Evolutionary conservation across 75 land plant species (phyloP).

Genomic region (Adiantum capillusveneris): DNA sequence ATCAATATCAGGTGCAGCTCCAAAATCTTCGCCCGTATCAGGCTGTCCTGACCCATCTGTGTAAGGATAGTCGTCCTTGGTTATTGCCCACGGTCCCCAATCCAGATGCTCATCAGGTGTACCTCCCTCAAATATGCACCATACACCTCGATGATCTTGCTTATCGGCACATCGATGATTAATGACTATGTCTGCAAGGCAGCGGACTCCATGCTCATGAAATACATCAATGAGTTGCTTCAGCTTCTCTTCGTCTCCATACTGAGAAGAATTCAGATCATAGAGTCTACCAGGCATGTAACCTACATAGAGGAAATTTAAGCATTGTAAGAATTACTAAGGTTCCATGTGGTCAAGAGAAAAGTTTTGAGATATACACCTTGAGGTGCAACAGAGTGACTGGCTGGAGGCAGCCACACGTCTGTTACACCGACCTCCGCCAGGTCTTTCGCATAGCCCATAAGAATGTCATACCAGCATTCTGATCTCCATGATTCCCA

Average conservation of each 20-base stretch:
- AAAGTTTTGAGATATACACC: too few species aligned
- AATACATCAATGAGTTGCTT: constrained; percentile 32
- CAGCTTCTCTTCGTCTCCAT: constrained; percentile 45
- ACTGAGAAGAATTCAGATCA: constrained; percentile 48
- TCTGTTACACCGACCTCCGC: constrained; percentile 58
- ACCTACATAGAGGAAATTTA: too few species aligned
- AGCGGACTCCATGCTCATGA: constrained; percentile 35
- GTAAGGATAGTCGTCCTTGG: constrained; percentile 36
- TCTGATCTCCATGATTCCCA: constrained; percentile 59
- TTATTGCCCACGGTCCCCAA: constrained; percentile 62
- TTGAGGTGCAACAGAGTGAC: constrained; percentile 52
- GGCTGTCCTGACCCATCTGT: constrained; percentile 50
- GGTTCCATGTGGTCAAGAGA: too few species aligned
- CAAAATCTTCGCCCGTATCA: constrained; percentile 55
- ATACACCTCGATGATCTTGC: constrained; percentile 55
- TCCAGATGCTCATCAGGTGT: constrained; percentile 55
- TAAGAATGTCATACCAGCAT: constrained; percentile 57
- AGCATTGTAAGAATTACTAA: background rate
- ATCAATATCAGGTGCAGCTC: constrained; percentile 72
- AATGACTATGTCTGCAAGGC: constrained; percentile 73
- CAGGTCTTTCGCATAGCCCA: constrained; percentile 23
- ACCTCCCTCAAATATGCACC: constrained; percentile 68
- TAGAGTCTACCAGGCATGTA: constrained; percentile 69
- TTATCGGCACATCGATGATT: constrained; percentile 63
- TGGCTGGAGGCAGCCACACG: constrained; percentile 73